phyloP scores from a whole-genome alignment of 2,329 filamentous ascomycete genomes.

The Aureobasidium pullulans region DNA sequence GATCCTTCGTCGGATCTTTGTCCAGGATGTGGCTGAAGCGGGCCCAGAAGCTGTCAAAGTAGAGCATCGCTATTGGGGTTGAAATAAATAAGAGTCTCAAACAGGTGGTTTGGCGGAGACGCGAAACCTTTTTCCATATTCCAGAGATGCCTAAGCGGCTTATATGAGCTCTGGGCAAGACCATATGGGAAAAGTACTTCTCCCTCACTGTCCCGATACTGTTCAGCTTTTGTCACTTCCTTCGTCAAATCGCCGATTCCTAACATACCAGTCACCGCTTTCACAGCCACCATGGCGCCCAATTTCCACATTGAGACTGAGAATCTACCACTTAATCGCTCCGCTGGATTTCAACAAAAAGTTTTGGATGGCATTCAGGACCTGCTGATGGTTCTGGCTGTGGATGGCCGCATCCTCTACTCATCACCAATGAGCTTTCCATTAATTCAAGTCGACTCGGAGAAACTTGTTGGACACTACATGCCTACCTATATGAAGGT shows the following conservation, averaged over 20 bases:
- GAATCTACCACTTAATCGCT: neutral
- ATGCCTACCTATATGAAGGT: constrained; percentile 2
- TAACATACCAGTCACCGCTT: neutral
- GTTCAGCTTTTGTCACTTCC: neutral
- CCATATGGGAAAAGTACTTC: neutral
- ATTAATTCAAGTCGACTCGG: neutral
- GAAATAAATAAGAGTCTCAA: neutral
- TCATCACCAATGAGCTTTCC: neutral
- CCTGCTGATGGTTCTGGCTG: neutral
- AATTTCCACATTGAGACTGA: neutral
- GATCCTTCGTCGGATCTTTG: neutral
- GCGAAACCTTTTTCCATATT: neutral
- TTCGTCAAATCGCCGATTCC: neutral
- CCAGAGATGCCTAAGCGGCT: neutral
- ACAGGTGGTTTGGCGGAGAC: neutral
- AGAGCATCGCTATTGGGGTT: neutral
- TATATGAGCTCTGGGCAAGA: neutral
- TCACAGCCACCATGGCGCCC: neutral
- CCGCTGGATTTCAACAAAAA: neutral
- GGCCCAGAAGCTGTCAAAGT: neutral
- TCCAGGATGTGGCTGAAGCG: neutral
- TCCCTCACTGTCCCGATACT: neutral
- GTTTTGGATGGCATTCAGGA: neutral
- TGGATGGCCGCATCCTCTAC: neutral
- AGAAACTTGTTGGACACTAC: neutral